Evolutionary conservation across 768 basidiomycete genomes (phyloP), one percentile per base, ranked within the genome.

Genomic region (Russula olivacea): DNA sequence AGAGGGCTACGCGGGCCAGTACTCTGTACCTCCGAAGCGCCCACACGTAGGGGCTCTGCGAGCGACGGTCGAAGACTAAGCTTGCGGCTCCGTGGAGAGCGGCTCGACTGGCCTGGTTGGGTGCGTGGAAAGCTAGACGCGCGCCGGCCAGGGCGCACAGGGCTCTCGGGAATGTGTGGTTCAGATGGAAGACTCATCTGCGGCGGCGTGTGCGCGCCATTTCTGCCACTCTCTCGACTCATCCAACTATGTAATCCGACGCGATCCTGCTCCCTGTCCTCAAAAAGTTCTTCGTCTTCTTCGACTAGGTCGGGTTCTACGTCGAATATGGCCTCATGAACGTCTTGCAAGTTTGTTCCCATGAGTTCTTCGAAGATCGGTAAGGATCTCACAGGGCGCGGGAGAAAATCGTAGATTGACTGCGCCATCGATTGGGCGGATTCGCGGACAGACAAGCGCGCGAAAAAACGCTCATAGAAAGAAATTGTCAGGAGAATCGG

Each of bases 251-350:
- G 67, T 52, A 68, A 51, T 12, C 68, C 61, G 9, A 64, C 64
- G 41, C 59, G 66, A 53, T 70, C 68, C 34, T 81, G 83, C n/a
- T 77, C 76, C 41, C 82, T 83, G 7, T 72, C 76, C 14, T 74
- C 74, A 66, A 87, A 85, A 30, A 84, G 74, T 45, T 79, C 61
- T 19, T 28, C 65, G 38, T 63, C 55, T n/a, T 61, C 67, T 10
- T 64, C 81, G 21, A 76, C 73, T 32, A 72, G 71, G 4, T 73
- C 71, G 23, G 80, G 70, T 30, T 89, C 86, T 2, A 88, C 81
- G 59, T 89, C 87, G 68, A 93, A 91, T 48, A 93, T 88, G 1
- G 88, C 88, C 55, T 88, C 88, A 68, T 87, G 87, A 19, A 93
- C 69, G 62, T 88, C 84, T 57, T 79, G 81, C 17, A 83, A 78